These are phyloP conservation scores for Venturia oleaginea DNA, from an alignment of 2,329 filamentous ascomycete genomes.

Conservation along the genomic window DNA sequence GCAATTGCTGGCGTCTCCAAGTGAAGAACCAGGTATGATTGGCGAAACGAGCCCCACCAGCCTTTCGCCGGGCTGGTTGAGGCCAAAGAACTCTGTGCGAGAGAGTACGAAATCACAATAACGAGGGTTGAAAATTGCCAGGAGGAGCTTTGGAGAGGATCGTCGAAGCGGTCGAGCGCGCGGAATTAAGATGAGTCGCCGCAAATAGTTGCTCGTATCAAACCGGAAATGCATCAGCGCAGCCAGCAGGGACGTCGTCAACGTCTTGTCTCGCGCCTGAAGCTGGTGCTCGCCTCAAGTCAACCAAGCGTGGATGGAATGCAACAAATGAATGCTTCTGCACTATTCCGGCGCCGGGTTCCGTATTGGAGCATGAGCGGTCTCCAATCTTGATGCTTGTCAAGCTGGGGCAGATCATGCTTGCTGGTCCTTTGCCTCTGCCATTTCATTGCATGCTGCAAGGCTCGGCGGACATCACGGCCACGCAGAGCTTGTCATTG, in stretches of 20 bases:
- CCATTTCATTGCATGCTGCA: conserved; percentile 1
- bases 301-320: conserved; percentile 1
- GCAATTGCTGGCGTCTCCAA: neutral
- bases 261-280: neutral
- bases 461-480: neutral
- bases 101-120: neutral
- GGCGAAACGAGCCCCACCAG: neutral
- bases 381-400: neutral
- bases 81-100: neutral
- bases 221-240: conserved; percentile 6
- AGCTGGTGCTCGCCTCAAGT: neutral
- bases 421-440: conserved; percentile 3
- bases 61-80: neutral
- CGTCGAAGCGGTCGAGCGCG: neutral
- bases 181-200: conserved; percentile 6
- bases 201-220: conserved; percentile 8
- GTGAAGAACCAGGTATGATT: neutral
- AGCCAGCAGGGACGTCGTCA: neutral
- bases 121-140: neutral
- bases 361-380: neutral
- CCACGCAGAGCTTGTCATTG: conserved; percentile 3
- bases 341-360: neutral
- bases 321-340: neutral
- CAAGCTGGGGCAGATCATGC: neutral
- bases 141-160: neutral